phyloP scores from a whole-genome alignment of 768 basidiomycete genomes.

The Tulasnella sp. region DNA sequence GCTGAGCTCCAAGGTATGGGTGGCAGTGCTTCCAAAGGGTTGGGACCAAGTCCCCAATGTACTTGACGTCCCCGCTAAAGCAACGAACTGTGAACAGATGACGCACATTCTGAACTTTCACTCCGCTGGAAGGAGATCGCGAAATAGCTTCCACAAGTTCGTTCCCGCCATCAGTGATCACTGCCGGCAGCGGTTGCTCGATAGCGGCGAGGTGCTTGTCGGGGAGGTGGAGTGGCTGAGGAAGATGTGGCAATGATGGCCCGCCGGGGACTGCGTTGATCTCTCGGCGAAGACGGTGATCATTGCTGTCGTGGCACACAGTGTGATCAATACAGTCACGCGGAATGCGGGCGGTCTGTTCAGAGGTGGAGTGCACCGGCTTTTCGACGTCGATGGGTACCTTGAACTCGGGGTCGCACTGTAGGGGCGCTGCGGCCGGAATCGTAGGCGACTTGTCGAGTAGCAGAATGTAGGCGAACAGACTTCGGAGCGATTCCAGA shows the following conservation, averaged over 20 bases:
- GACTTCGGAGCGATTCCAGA: neutral
- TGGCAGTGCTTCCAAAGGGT: neutral
- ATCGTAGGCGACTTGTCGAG: neutral
- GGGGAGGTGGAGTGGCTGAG: neutral
- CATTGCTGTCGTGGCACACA: neutral
- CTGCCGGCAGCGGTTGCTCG: constrained; percentile 16
- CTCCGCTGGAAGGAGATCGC: neutral
- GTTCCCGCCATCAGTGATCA: constrained; percentile 27
- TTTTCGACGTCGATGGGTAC: constrained; percentile 1
- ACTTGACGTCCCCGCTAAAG: too few species aligned
- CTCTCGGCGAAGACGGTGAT: neutral
- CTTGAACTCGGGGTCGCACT: neutral
- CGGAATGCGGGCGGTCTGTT: neutral
- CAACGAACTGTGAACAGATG: too few species aligned
- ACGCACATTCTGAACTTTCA: constrained; percentile 19
- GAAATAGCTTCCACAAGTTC: constrained; percentile 17
- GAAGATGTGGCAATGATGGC: constrained; percentile 9
- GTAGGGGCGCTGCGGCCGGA: neutral
- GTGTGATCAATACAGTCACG: too few species aligned
- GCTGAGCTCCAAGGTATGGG: neutral
- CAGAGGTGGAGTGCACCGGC: neutral
- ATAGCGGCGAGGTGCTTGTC: constrained; percentile 22
- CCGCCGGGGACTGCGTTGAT: constrained; percentile 23
- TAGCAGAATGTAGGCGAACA: neutral
- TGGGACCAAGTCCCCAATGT: neutral